These are phyloP conservation scores for Exophiala sp. DNA, from an alignment of 2,329 filamentous ascomycete species.

Conservation along the genomic window DNA sequence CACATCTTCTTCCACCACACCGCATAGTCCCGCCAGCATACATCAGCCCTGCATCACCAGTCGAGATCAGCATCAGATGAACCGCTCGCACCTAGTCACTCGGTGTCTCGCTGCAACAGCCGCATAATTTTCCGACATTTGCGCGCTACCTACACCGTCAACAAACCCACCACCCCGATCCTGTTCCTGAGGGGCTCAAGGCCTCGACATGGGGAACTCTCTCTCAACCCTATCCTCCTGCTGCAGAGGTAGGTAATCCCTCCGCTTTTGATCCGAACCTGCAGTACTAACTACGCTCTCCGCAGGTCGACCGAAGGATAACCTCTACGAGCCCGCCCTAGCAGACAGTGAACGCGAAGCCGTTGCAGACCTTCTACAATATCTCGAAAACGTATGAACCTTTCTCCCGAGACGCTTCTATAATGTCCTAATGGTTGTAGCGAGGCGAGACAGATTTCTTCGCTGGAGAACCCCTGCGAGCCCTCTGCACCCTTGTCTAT, in stretches of 20 bases:
- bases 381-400: constrained; percentile 85
- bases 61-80: constrained; percentile 17
- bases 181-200: constrained; percentile 22
- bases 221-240: constrained; percentile 30
- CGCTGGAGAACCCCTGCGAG: constrained; percentile 86
- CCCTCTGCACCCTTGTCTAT: constrained; percentile 92
- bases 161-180: constrained; percentile 3
- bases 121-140: constrained; percentile 1
- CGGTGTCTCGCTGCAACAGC: constrained; percentile 2
- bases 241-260: constrained; percentile 25
- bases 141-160: constrained; percentile 9
- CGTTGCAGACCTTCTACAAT: constrained; percentile 89
- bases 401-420: neutral
- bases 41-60: constrained; percentile 12
- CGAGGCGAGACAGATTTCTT: constrained; percentile 98
- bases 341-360: constrained; percentile 96
- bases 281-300: constrained; percentile 8
- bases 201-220: constrained; percentile 29
- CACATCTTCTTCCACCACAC: constrained; percentile 1
- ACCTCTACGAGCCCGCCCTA: constrained; percentile 79
- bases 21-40: constrained; percentile 12
- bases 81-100: constrained; percentile 4
- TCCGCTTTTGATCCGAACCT: neutral
- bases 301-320: constrained; percentile 72
- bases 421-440: constrained; percentile 48